These are phyloP conservation scores for Hericium alpestre DNA, from an alignment of 768 basidiomycete genomes.

Conservation along the genomic window DNA sequence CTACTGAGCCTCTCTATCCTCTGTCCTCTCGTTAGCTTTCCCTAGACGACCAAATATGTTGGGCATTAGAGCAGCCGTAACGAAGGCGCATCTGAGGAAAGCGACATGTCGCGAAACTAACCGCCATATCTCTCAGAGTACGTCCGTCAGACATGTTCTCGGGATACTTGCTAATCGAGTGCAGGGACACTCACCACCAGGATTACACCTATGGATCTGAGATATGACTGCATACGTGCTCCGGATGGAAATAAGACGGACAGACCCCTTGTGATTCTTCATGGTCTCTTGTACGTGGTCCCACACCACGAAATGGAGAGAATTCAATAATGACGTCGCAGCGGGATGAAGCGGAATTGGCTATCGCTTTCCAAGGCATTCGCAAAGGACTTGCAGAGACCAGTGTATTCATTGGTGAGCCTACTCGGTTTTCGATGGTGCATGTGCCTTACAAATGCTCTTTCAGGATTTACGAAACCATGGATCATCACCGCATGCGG, in stretches of 20 bases:
- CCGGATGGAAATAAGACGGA: constrained; percentile 17
- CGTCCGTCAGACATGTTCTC: too few species aligned
- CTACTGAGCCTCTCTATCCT: too few species aligned
- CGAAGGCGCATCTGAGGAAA: too few species aligned
- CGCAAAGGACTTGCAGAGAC: constrained; percentile 46
- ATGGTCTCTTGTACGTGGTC: constrained; percentile 49
- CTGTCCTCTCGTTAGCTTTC: too few species aligned
- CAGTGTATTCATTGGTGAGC: constrained; percentile 65
- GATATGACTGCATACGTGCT: constrained; percentile 20
- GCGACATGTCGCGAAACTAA: too few species aligned
- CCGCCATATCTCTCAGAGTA: too few species aligned
- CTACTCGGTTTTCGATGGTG: not conserved
- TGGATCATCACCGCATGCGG: constrained; percentile 66
- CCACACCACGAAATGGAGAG: not conserved
- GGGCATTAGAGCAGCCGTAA: too few species aligned
- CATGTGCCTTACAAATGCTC: not conserved
- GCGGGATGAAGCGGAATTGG: constrained; percentile 89
- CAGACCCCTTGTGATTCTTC: constrained; percentile 44
- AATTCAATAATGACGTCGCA: constrained; percentile 19
- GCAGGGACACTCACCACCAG: constrained; percentile 1
- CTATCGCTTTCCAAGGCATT: constrained; percentile 69
- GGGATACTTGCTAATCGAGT: too few species aligned
- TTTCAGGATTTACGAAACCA: constrained; percentile 85
- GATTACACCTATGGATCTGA: constrained; percentile 18
- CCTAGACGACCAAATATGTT: too few species aligned